Conservation (phyloP, 2,329 filamentous ascomycete genomes). For the Trichophyton verrucosum region DNA sequence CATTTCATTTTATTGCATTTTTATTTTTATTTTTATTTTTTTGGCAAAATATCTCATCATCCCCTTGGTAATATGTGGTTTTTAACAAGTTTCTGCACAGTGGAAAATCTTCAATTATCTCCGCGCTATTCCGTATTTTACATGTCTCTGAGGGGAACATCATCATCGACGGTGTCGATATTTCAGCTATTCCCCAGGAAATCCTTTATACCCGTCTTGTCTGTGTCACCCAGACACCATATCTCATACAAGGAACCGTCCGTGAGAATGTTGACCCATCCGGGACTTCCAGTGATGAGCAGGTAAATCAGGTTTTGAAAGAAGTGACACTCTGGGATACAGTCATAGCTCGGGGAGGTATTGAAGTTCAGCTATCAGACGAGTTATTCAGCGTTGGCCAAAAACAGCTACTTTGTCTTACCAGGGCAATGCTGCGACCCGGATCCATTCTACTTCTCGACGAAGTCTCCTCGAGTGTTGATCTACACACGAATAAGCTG, state of each 20-base stretch:
- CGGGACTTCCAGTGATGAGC: neutral
- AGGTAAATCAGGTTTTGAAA: neutral
- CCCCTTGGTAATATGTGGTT: no score
- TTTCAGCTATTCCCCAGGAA: conserved; percentile 5
- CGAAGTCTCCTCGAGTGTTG: conserved; percentile 34
- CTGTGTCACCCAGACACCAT: conserved; percentile 12
- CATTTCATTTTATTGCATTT: neutral
- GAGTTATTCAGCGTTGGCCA: neutral
- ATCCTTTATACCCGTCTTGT: conserved; percentile 10
- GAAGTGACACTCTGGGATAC: conserved; percentile 3
- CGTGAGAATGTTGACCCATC: conserved; percentile 7
- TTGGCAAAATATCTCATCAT: neutral
- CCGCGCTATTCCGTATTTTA: conserved; percentile 3
- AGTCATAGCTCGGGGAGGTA: conserved; percentile 1
- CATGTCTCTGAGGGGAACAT: conserved; percentile 3
- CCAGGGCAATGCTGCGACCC: conserved; percentile 1
- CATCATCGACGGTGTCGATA: conserved; percentile 9
- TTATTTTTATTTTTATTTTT: no score
- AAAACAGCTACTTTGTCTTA: conserved; percentile 6
- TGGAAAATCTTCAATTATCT: conserved; percentile 9
- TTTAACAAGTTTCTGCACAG: neutral
- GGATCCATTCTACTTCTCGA: conserved; percentile 4
- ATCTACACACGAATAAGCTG: conserved; percentile 54
- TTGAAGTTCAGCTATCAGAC: conserved; percentile 1
- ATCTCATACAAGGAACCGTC: conserved; percentile 3